Base-by-base conservation (phyloP, 139 green algal genomes). In the Chlorella sp. region DNA sequence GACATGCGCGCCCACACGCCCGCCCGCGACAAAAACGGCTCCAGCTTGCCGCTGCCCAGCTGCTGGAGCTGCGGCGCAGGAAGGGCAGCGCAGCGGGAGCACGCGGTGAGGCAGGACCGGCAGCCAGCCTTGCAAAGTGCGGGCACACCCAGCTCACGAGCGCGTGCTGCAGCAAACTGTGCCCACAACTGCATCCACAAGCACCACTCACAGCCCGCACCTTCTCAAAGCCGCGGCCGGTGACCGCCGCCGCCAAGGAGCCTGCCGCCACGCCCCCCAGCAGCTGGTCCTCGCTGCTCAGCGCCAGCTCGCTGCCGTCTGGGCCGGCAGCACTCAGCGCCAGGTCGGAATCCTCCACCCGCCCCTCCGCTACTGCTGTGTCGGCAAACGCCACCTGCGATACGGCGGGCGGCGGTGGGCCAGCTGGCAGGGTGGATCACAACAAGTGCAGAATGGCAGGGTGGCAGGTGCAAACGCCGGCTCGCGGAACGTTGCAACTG, bases 1-100 rank as follows among this genome's bases (percentile, higher is more conserved):
- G 92, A 93, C 76, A 95, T 93, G 54, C 95, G 90, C n/a, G 95
- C 94, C 89, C 95, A 98, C 70, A 98, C 95, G 91, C 95, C 69
- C 46, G 26, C 87, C 77, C 38, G 86, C 82, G 28, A 86, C 86
- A 83, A 95, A 83, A 65, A 96, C 74, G 89, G 96, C 92, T 32
- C 85, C 82, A 83, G 2, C 90, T 95, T 72, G 97, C 94, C 4
- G 92, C 94, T 51, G 87, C 87, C 90, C 64, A 93, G 73, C 76
- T 92, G 56, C 75, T 90, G 62, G 79, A 94, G 81, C 81, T 86
- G 81, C 40, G 20, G 88, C 88, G 96, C 36, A 98, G 89, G 91
- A 97, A 94, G 84, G 78, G 41, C 0, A 32, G 62, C 58, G 20
- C 32, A 26, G 40, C 30, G 13, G 38, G 16, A 16, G 40, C 44